Base-by-base conservation (phyloP, 139 green algal species). In the Nannochloris sp. region DNA sequence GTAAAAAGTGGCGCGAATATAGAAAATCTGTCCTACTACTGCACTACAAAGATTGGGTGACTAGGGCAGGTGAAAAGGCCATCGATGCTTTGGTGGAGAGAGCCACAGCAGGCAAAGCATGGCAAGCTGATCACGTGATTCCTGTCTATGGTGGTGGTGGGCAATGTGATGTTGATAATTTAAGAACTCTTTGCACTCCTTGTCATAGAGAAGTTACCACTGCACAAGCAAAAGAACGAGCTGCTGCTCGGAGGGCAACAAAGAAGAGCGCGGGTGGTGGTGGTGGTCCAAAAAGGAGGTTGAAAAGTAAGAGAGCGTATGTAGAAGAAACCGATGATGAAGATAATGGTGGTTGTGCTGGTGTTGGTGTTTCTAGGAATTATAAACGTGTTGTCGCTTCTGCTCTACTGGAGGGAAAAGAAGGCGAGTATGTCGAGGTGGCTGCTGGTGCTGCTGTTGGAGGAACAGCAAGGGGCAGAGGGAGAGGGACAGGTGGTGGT, bases 61-160 rank as follows among this genome's bases (percentile, higher is more conserved):
- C 33, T 23, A 61, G 31, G 34, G 35, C 30, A 47, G 9, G 32
- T 6, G 14, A 31, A 25, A 2, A 24, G 7, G 8, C 10, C 51
- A 19, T 63, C 67, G 76, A 75, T 25, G 47, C 60, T 5, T 37
- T 70, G 5, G 27, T 79, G 8, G 75, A 87, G 13, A 58, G 58
- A 8, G 76, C 86, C 1, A 67, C 83, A 8, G 80, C 86, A 64
- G 90, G 90, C 33, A 81, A 87, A 44, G 90, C 84, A 5, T 96
- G 90, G 90, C 81, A 95, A 36, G 87, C 85, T 8, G 89, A 96
- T 80, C 90, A 96, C 81, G 87, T 96, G 42, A 36, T 82, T 12
- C 64, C 87, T 1, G 90, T 96, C 27, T 91, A 89, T 69, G 51
- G 62, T 39, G 91, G 91, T 10, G 91, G 91, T 1, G 91, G 90